Evolutionary conservation across 495 filamentous ascomycete genomes (phyloP), one percentile per base, ranked within the genome.

Genomic region (Peziza echinospora): DNA sequence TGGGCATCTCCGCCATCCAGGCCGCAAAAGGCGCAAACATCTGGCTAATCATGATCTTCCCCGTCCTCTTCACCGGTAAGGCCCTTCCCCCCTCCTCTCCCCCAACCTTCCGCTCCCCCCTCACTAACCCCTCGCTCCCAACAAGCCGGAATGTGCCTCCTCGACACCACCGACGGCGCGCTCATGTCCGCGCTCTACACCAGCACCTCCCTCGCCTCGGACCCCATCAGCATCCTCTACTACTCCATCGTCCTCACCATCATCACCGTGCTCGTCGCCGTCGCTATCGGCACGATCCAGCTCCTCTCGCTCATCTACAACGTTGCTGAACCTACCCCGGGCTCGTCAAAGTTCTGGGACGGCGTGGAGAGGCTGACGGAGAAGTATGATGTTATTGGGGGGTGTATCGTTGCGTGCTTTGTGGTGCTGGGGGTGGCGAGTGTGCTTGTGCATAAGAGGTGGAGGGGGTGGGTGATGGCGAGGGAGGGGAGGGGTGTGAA

Each of bases 141-240:
- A n/a, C n/a, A n/a, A 73, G 84, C 78, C 2, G 85, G 84, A 51
- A 92, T 93, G 85, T 91, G 84, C 60, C 67, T 92, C 26, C 66
- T 92, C 2, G 85, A 92, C 62, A 93, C 85, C 0, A 78, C 73
- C 0, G 87, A 96, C 54, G 87, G 87, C 10, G 85, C 87, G 5
- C 73, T 93, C 0, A 96, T 94, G 87, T 86, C 91, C 71, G 76
- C 80, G 0, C 67, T 96, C 5, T 97, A 97, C 64, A 82, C 84
- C 0, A 82, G 73, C 26, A 76, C 80, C 25, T 66, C 70, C 5
- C 69, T 82, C 43, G 75, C 80, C 2, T 63, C 79, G 41, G 89
- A 94, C 54, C 69, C 70, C 0, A 76, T 94, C 34, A 85, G 86
- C 11, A 82, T 93, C 45, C 60, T 93, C 9, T 96, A 96, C 64